These are phyloP conservation scores for Citrus medica DNA, from an alignment of 345 rosid species.

Conservation along the genomic window DNA sequence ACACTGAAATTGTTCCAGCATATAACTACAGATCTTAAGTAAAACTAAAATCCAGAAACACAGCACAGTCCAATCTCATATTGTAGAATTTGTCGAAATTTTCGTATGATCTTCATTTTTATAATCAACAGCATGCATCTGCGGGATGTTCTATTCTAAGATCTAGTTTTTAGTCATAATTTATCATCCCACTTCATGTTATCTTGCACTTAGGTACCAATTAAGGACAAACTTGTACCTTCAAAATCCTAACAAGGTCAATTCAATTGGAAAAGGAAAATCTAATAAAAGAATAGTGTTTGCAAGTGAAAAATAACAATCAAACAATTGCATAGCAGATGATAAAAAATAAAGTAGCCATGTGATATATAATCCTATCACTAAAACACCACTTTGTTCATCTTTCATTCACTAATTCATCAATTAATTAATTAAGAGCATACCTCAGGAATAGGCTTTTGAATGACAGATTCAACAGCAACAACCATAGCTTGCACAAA, in stretches of 20 bases:
- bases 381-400: background rate
- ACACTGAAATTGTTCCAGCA: background rate
- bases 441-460: slow-evolving; percentile 84
- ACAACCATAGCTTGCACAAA: slow-evolving; percentile 95
- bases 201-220: background rate
- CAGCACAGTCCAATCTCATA: background rate
- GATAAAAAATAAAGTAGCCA: background rate
- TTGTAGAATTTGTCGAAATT: background rate
- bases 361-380: background rate
- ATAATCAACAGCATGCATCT: background rate
- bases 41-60: background rate
- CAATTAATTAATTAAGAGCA: slow-evolving; percentile 5
- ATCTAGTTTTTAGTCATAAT: background rate
- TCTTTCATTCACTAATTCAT: background rate
- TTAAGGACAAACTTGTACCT: background rate
- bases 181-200: background rate
- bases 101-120: background rate
- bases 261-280: background rate
- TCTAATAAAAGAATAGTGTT: background rate
- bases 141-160: background rate
- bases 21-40: background rate
- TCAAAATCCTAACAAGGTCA: background rate
- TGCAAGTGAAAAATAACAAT: background rate
- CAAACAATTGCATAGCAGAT: background rate
- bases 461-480: slow-evolving; percentile 95